phyloP scores from a whole-genome alignment of 2,329 filamentous ascomycete species.

The Eutypella sp. region DNA sequence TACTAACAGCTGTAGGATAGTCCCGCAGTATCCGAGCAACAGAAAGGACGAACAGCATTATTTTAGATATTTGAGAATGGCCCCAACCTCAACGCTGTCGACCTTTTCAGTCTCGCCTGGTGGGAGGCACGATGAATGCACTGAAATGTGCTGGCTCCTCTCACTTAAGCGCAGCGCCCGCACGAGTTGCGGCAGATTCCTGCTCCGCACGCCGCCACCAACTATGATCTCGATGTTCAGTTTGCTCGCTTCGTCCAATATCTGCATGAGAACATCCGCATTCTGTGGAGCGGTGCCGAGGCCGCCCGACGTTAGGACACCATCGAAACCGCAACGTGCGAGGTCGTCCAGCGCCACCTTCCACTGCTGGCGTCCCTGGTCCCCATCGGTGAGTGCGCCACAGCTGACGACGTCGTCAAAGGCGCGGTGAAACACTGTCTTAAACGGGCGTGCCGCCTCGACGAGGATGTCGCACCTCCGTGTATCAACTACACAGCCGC shows the following conservation, averaged over 20 bases:
- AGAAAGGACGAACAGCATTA: too few species aligned
- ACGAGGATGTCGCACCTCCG: constrained; percentile 37
- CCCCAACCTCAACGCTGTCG: constrained; percentile 22
- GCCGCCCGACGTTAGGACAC: constrained; percentile 50
- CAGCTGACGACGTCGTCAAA: constrained; percentile 43
- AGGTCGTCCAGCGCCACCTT: constrained; percentile 30
- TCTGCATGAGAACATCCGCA: constrained; percentile 27
- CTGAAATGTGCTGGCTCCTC: constrained; percentile 28
- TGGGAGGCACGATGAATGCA: constrained; percentile 44
- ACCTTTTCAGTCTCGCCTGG: constrained; percentile 13
- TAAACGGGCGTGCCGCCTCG: constrained; percentile 34
- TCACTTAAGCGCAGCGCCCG: constrained; percentile 19
- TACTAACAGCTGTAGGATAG: too few species aligned
- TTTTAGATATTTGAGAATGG: constrained; percentile 16
- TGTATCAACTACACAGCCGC: constrained; percentile 33
- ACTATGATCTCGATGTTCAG: constrained; percentile 42
- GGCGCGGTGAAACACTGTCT: constrained; percentile 51
- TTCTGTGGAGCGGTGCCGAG: constrained; percentile 37
- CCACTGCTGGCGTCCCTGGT: constrained; percentile 11
- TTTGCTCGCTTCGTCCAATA: constrained; percentile 26
- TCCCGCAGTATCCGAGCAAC: too few species aligned
- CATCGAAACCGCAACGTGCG: constrained; percentile 41
- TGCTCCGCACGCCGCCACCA: constrained; percentile 45
- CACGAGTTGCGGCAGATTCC: constrained; percentile 31
- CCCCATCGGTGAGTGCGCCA: constrained; percentile 2